Evolutionary conservation across 164 flowering plant genomes (phyloP).

Genomic region (grape (Vitis vinifera)): DNA sequence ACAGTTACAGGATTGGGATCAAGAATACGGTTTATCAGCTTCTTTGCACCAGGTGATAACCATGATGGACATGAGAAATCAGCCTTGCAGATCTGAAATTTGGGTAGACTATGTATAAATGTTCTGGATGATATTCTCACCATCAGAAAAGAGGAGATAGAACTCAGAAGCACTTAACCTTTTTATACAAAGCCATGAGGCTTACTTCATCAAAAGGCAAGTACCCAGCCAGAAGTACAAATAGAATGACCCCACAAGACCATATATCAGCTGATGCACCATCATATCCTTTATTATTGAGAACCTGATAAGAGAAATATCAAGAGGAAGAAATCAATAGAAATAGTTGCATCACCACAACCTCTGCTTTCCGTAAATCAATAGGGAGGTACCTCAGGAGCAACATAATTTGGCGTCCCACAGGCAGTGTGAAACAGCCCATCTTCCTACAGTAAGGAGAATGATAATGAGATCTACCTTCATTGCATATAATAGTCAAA

Average conservation of each 20-base stretch:
- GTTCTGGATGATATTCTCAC: slow-evolving; percentile 1
- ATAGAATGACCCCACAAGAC: slow-evolving; percentile 97
- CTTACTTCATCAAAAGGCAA: slow-evolving; percentile 92
- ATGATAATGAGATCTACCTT: slow-evolving; percentile 9
- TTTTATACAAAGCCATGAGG: slow-evolving; percentile 62
- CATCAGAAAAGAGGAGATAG: neutral
- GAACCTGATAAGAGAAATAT: slow-evolving; percentile 49
- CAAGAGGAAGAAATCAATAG: neutral
- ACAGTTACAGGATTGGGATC: slow-evolving; percentile 90
- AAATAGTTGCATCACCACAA: neutral
- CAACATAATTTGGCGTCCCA: slow-evolving; percentile 97
- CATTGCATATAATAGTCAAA: neutral
- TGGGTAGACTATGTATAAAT: slow-evolving; percentile 3
- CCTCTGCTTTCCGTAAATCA: neutral
- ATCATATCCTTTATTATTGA: slow-evolving; percentile 80
- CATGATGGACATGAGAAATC: slow-evolving; percentile 79
- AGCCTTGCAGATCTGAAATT: slow-evolving; percentile 68
- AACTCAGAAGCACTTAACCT: slow-evolving; percentile 34
- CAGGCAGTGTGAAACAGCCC: slow-evolving; percentile 94
- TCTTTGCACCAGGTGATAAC: slow-evolving; percentile 73
- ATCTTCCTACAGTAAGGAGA: slow-evolving; percentile 57
- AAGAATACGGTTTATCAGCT: slow-evolving; percentile 67
- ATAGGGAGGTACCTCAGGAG: slow-evolving; percentile 75
- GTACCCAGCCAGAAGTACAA: slow-evolving; percentile 93
- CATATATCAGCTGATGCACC: slow-evolving; percentile 89